Percentiles rank a stretch among this genome's conserved stretches.
phyloP scores from a whole-genome alignment of 495 filamentous ascomycete species.

The Aspergillus wentii region DNA sequence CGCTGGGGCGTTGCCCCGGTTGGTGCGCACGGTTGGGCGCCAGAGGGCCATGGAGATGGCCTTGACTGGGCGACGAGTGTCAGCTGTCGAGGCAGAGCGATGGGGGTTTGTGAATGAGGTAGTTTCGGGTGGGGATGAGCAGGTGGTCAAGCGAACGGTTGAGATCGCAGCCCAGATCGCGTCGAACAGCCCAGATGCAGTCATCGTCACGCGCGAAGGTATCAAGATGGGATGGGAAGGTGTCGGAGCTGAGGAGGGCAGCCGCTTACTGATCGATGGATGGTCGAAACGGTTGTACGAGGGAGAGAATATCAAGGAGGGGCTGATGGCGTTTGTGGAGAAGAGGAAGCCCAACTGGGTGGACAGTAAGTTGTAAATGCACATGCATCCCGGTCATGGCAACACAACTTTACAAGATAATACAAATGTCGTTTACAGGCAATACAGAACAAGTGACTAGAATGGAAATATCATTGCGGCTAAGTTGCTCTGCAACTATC shows the following conservation, averaged over 20 bases:
- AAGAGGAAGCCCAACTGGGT: slow-evolving; percentile 72
- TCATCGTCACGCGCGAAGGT: slow-evolving; percentile 65
- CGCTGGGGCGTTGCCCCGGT: slow-evolving; percentile 66
- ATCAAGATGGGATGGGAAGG: slow-evolving; percentile 69
- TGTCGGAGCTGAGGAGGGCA: slow-evolving; percentile 60
- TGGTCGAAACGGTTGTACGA: slow-evolving; percentile 57
- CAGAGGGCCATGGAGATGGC: slow-evolving; percentile 75
- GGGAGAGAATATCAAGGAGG: slow-evolving; percentile 80
- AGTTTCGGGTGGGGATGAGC: slow-evolving; percentile 46
- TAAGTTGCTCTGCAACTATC: neutral
- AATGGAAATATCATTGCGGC: neutral
- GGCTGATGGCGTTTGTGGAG: slow-evolving; percentile 76
- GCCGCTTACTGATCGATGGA: slow-evolving; percentile 49
- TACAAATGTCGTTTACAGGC: neutral
- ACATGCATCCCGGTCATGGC: no score
- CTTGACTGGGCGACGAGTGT: slow-evolving; percentile 57
- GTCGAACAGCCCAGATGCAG: slow-evolving; percentile 66
- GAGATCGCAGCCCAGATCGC: slow-evolving; percentile 39
- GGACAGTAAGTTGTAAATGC: slow-evolving; percentile 72
- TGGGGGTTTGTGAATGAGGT: slow-evolving; percentile 75
- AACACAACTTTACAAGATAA: no score
- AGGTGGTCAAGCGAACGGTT: slow-evolving; percentile 45
- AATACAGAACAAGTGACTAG: neutral
- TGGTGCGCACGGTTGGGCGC: slow-evolving; percentile 60
- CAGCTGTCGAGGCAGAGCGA: slow-evolving; percentile 51